Conservation (phyloP, 1,139 yeast species). For the Protomyces inouyei region DNA sequence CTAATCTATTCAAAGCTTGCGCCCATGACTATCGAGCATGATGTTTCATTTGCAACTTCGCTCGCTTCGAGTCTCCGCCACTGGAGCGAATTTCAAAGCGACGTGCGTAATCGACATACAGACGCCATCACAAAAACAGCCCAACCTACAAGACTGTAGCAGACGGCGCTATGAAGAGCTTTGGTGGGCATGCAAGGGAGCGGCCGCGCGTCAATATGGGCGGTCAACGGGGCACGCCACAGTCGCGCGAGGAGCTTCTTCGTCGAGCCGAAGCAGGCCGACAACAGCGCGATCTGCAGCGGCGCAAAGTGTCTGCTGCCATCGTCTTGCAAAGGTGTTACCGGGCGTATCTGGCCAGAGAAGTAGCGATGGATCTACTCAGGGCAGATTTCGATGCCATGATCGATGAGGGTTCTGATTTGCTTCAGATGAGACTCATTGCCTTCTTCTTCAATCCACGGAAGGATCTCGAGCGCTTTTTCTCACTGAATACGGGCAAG, state of each 20-base stretch:
- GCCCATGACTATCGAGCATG: too few species aligned
- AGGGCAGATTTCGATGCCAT: constrained; percentile 4
- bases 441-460: constrained; percentile 1
- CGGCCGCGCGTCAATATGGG: constrained; percentile 27
- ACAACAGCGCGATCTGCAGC: constrained; percentile 16
- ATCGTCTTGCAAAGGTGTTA: constrained; percentile 5
- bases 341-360: constrained; percentile 1
- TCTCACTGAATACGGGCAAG: background rate
- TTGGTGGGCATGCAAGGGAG: constrained; percentile 26
- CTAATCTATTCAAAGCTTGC: too few species aligned
- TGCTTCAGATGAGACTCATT: background rate
- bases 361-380: background rate
- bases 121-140: too few species aligned
- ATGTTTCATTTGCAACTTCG: too few species aligned
- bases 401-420: background rate
- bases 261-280: constrained; percentile 19
- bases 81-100: too few species aligned
- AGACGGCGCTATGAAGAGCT: background rate
- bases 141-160: too few species aligned
- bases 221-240: constrained; percentile 2
- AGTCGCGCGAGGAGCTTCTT: constrained; percentile 14
- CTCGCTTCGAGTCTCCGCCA: too few species aligned
- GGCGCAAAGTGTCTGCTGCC: constrained; percentile 10
- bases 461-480: background rate
- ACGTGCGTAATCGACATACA: too few species aligned